Base-by-base conservation (phyloP, 352 stramenopile genomes). In the Globisporangium solare region DNA sequence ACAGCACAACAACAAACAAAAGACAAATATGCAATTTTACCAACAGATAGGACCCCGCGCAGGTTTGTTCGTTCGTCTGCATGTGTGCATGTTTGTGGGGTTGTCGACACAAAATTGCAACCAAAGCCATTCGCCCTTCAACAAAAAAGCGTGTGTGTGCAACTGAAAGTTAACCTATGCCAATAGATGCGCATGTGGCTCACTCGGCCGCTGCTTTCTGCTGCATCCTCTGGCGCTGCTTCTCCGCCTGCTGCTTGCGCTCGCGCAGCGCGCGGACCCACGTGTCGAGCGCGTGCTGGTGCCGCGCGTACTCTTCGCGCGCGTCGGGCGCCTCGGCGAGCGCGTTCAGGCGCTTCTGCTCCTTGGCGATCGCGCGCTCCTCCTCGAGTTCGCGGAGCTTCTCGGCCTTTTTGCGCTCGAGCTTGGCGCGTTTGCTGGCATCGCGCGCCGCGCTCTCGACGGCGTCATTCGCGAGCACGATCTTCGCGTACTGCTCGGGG, bases 261-360 rank as follows among this genome's bases (percentile, higher is more conserved):
- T 88, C 74, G 10, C 74, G 63, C 6, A 86, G 63, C 47, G 68
- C 71, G 14, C 70, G 72, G 7, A 79, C 60, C 5, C 79, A 73
- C 17, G 52, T 70, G 24, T 83, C 70, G 1, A 89, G 56, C 50
- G 68, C 47, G 24, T 78, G 60, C 45, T 76, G 74, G 20, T 77
- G 73, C 3, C 70, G 70, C 18, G 64, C 59, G 56, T 86, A 89
- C 63, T 88, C 27, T 35, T 35, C 79, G 40, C 50, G 40, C 18
- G 56, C 41, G 24, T 85, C 71, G 2, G 42, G 27, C 0, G 27
- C 60, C 43, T 81, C 73, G 8, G 79, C 77, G 7, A 89, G 67
- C 18, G 63, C 70, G 54, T 83, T 60, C n/a, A 92, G 67, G 46
- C 71, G 66, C 24, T 76, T 78, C 27, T 87, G 71, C 49, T 90